Base-by-base conservation (phyloP, 179 eudicot species). In the Silene coronaria region DNA sequence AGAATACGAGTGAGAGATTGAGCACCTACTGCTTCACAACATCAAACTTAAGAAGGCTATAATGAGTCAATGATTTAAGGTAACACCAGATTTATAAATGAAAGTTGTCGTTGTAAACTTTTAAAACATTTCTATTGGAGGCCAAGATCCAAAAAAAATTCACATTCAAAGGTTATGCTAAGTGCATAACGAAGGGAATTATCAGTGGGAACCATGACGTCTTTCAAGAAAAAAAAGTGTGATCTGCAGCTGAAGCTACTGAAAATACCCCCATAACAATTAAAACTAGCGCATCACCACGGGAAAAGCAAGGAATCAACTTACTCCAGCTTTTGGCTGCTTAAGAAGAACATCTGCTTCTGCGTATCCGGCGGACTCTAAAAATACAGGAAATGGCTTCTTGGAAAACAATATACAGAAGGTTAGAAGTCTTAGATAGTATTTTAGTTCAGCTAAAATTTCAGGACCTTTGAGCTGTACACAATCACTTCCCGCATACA, bases 261-360 rank as follows among this genome's bases (percentile, higher is more conserved):
- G 5, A 62, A 70, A 68, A 76, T 76, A 16, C 27, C 14, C 14
- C 53, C 64, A 30, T 28, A 74, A 70, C 26, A 0, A 67, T 36
- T 71, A 36, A 26, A 58, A 6, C 6, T 53, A 69, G 16, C 60
- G 51, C 3, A 53, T 32, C 2, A 28, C 42, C 21, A 12, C 19
- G 5, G 34, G 67, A 70, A 16, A 48, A 7, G 24, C 65, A 65
- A 70, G 46, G 9, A 63, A 45, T 65, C 11, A 53, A 74, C 89
- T 82, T 86, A 93, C 98, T 85, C 91, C 98, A 76, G 98, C 98
- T 84, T 93, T 93, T 71, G 98, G 97, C 88, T 93, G 87, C 80
- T 91, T 97, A 71, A 94, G 92, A 67, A 94, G 92, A 76, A 94
- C 96, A 84, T 90, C 92, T 67, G 78, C 87, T 59, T 85, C 88